Conservation (phyloP, 2,329 filamentous ascomycete genomes). For the Aspergillus aculeatus region DNA sequence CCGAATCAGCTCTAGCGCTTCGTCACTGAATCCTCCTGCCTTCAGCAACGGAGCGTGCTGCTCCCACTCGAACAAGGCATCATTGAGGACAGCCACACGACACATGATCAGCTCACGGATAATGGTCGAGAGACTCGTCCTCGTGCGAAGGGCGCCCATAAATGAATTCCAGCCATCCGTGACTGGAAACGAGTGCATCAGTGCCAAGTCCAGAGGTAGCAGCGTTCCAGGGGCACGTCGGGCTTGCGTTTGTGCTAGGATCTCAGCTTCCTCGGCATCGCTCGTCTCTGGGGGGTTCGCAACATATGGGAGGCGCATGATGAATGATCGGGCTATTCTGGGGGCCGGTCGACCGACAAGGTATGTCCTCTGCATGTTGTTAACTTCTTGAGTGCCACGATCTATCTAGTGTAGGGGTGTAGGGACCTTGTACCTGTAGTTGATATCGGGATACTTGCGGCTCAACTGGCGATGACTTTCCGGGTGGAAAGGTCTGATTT, state of each 20-base stretch:
- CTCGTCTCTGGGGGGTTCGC: slow-evolving; percentile 50
- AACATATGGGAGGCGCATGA: slow-evolving; percentile 57
- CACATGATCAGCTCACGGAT: slow-evolving; percentile 77
- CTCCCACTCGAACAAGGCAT: slow-evolving; percentile 82
- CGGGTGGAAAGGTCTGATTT: neutral
- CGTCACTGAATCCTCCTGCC: slow-evolving; percentile 55
- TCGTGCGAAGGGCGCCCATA: slow-evolving; percentile 55
- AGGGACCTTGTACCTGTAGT: neutral
- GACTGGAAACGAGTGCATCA: slow-evolving; percentile 56
- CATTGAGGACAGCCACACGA: slow-evolving; percentile 75
- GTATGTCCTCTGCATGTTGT: neutral
- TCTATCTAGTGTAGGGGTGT: neutral
- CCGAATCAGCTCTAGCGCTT: slow-evolving; percentile 38
- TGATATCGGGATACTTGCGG: neutral
- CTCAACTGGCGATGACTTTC: neutral
- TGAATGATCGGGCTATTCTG: slow-evolving; percentile 13
- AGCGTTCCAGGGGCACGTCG: slow-evolving; percentile 52
- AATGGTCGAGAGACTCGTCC: slow-evolving; percentile 49
- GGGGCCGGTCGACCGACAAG: neutral
- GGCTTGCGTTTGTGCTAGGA: slow-evolving; percentile 52
- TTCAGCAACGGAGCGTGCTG: slow-evolving; percentile 74
- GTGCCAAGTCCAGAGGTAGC: slow-evolving; percentile 53
- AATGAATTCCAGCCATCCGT: slow-evolving; percentile 61
- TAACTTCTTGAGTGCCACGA: neutral
- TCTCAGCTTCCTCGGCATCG: slow-evolving; percentile 49